A percentile compares a stretch with the other conserved stretches of the same genome.
Evolutionary conservation across 371 early-diverging fungal genomes (phyloP).

Genomic region (Mortierella sp.): DNA sequence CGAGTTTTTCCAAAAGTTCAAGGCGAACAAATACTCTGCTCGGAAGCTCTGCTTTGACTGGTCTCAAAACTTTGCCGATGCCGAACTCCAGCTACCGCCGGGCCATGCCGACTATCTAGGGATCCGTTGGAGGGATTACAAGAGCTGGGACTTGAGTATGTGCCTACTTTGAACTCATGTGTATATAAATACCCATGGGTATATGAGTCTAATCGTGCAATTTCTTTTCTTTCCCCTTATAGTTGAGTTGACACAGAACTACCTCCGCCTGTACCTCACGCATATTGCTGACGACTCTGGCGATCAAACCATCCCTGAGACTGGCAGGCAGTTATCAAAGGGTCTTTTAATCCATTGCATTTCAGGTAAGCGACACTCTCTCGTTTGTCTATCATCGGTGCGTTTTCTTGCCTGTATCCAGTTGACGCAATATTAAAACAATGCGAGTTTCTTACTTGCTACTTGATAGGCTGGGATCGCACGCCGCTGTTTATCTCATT

Average conservation of each 20-base stretch:
- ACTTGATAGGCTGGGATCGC: conserved; percentile 53
- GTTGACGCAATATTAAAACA: neutral
- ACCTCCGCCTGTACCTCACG: conserved; percentile 51
- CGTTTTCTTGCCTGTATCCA: neutral
- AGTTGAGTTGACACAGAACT: conserved; percentile 59
- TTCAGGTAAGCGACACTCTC: conserved; percentile 24
- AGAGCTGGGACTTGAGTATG: conserved; percentile 57
- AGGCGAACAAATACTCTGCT: conserved; percentile 56
- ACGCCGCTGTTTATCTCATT: conserved; percentile 55
- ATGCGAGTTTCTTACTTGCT: neutral
- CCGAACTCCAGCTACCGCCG: conserved; percentile 46
- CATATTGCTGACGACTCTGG: conserved; percentile 48
- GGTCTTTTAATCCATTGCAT: conserved; percentile 55
- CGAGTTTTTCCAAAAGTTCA: conserved; percentile 59
- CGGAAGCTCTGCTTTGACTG: conserved; percentile 55
- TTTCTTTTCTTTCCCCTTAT: neutral
- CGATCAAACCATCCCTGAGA: conserved; percentile 8
- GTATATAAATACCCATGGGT: neutral
- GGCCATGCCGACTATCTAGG: conserved; percentile 40
- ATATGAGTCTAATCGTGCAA: neutral
- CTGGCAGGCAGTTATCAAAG: conserved; percentile 13
- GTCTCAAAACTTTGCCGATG: conserved; percentile 56
- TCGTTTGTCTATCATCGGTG: neutral
- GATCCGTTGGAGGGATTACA: conserved; percentile 50
- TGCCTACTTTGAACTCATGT: neutral